Percentiles rank a stretch among this genome's conserved stretches.
Conservation (phyloP, 495 filamentous ascomycete genomes). For the Bacidia rubella region DNA sequence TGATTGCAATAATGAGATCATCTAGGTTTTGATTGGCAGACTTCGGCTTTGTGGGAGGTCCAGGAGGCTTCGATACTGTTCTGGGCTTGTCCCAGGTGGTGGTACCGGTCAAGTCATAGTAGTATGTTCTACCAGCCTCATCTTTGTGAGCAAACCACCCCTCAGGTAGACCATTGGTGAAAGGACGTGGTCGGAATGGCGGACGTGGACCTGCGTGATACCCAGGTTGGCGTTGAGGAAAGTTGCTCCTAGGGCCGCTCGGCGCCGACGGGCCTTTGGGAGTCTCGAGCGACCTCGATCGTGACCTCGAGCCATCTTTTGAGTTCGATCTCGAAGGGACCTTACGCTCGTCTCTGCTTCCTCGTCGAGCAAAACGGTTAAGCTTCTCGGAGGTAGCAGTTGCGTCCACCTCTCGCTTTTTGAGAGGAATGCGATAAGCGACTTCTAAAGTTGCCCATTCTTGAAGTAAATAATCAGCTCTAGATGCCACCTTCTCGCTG, state of each 20-base stretch:
- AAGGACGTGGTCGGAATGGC: conserved; percentile 38
- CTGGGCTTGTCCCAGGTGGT: conserved; percentile 73
- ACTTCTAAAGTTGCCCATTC: conserved; percentile 82
- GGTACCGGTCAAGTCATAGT: conserved; percentile 58
- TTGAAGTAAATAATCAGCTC: conserved; percentile 58
- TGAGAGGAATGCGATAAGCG: conserved; percentile 90
- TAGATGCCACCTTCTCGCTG: conserved; percentile 60
- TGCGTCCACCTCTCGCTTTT: conserved; percentile 46
- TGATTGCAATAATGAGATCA: conserved; percentile 75
- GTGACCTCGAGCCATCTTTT: conserved; percentile 38
- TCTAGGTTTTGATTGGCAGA: conserved; percentile 57
- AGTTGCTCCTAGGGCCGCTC: conserved; percentile 51
- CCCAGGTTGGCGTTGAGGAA: conserved; percentile 46
- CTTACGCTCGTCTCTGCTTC: conserved; percentile 48
- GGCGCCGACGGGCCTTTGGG: conserved; percentile 42
- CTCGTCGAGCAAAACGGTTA: conserved; percentile 59
- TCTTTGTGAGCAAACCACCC: conserved; percentile 69
- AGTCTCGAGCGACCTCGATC: conserved; percentile 37
- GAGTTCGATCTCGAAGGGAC: conserved; percentile 30
- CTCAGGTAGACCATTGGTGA: conserved; percentile 43
- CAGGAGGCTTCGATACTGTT: conserved; percentile 46
- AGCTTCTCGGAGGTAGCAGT: conserved; percentile 25
- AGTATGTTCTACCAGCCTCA: conserved; percentile 58
- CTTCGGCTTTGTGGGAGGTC: conserved; percentile 47
- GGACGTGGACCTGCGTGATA: conserved; percentile 47